Percentiles rank a stretch among this genome's conserved stretches.
Evolutionary conservation across 441 rosid species (phyloP).

Genomic region (Erodium texanum): DNA sequence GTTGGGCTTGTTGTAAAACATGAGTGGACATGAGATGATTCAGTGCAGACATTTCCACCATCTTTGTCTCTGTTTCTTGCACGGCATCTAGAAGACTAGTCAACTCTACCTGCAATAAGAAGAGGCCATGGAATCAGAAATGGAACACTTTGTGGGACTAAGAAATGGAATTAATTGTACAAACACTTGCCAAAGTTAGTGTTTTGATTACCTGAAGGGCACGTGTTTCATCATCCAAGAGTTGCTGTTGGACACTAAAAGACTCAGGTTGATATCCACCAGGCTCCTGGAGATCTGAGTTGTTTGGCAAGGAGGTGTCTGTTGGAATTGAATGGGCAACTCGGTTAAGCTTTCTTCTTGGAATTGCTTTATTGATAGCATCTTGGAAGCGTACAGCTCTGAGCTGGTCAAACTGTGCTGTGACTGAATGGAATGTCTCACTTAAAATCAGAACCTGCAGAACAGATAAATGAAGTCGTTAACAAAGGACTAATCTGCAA

Average conservation of each 20-base stretch:
- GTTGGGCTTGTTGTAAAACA: slow-evolving; percentile 88
- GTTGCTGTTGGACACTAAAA: slow-evolving; percentile 54
- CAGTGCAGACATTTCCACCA: slow-evolving; percentile 97
- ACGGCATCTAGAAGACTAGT: slow-evolving; percentile 70
- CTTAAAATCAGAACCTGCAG: slow-evolving; percentile 80
- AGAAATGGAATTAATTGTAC: neutral
- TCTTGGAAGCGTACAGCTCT: slow-evolving; percentile 91
- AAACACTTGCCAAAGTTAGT: slow-evolving; percentile 10
- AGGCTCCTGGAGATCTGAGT: slow-evolving; percentile 32
- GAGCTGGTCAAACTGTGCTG: slow-evolving; percentile 74
- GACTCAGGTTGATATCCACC: slow-evolving; percentile 47
- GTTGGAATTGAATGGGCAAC: slow-evolving; percentile 29
- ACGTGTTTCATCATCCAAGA: slow-evolving; percentile 84
- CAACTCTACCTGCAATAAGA: slow-evolving; percentile 63
- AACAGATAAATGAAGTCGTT: slow-evolving; percentile 9
- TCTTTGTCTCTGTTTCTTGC: slow-evolving; percentile 83
- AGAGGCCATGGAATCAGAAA: neutral
- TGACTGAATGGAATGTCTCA: slow-evolving; percentile 84
- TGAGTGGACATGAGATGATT: slow-evolving; percentile 95
- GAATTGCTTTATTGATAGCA: slow-evolving; percentile 60
- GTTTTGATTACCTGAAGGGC: slow-evolving; percentile 64
- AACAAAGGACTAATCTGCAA: slow-evolving; percentile 11
- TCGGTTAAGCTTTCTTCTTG: slow-evolving; percentile 62
- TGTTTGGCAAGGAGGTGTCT: slow-evolving; percentile 28
- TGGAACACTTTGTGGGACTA: neutral